A percentile compares a stretch with the other conserved stretches of the same genome.
phyloP scores from a whole-genome alignment of 352 stramenopile species.

The Peronospora belbahrii region DNA sequence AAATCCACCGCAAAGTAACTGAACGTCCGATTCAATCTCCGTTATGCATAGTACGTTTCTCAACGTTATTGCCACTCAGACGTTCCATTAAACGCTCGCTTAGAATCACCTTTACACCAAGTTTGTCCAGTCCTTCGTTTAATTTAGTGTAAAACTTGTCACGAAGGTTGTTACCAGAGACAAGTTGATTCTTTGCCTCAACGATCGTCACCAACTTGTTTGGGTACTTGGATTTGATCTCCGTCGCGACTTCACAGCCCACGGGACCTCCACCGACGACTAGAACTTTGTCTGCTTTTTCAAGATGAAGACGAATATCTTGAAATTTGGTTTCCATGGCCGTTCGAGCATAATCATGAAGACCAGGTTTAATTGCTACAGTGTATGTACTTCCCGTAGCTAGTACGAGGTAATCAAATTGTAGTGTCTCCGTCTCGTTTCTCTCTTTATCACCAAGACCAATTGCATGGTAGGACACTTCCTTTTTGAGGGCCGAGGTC shows the following conservation, averaged over 20 bases:
- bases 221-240: constrained; percentile 51
- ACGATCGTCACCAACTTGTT: constrained; percentile 54
- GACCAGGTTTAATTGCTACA: constrained; percentile 41
- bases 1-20: constrained; percentile 42
- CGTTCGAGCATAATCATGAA: constrained; percentile 16
- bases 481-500: too few species aligned
- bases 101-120: constrained; percentile 48
- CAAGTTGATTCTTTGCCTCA: constrained; percentile 27
- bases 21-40: constrained; percentile 47
- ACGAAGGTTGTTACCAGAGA: constrained; percentile 29
- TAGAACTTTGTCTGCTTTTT: constrained; percentile 35
- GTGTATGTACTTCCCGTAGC: constrained; percentile 53
- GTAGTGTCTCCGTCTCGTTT: constrained; percentile 20
- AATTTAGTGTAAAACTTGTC: constrained; percentile 41
- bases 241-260: constrained; percentile 48
- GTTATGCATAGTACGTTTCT: constrained; percentile 33
- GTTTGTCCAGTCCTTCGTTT: constrained; percentile 19
- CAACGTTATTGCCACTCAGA: constrained; percentile 32
- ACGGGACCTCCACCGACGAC: constrained; percentile 56
- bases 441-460: constrained; percentile 23
- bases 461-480: constrained; percentile 35
- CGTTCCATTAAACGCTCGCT: constrained; percentile 41
- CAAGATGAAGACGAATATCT: constrained; percentile 34
- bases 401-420: constrained; percentile 59
- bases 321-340: constrained; percentile 31